Percentiles rank a stretch among this genome's conserved stretches.
Conservation (phyloP, 2,329 filamentous ascomycete species). For the Ophiostoma novo-ulmi region DNA sequence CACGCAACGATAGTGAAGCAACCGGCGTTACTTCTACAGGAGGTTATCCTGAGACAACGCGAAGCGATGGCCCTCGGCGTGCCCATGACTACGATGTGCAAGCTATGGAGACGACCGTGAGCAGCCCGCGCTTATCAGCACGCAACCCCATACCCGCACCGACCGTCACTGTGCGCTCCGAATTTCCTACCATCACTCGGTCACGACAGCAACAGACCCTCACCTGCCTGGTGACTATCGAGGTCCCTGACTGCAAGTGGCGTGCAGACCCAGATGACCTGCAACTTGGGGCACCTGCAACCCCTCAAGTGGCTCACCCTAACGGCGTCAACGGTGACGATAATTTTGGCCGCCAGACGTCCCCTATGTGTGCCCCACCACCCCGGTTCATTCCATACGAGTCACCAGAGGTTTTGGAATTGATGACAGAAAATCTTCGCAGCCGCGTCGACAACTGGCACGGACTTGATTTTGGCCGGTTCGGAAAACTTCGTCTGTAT, state of each 20-base stretch:
- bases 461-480: conserved; percentile 85
- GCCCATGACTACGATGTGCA: conserved; percentile 94
- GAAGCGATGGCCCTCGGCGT: conserved; percentile 60
- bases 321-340: conserved; percentile 46
- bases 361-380: conserved; percentile 51
- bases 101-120: conserved; percentile 83
- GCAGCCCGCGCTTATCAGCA: conserved; percentile 63
- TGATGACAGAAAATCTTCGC: conserved; percentile 79
- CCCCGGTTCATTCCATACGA: conserved; percentile 67
- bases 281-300: conserved; percentile 43
- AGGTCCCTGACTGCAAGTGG: conserved; percentile 92
- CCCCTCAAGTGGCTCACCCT: conserved; percentile 38
- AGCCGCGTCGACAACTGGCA: conserved; percentile 98
- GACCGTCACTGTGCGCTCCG: conserved; percentile 88
- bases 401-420: conserved; percentile 68
- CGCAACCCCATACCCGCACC: conserved; percentile 88
- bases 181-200: conserved; percentile 89
- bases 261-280: conserved; percentile 77
- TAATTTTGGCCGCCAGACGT: conserved; percentile 51
- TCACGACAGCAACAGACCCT: conserved; percentile 92
- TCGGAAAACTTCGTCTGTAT: conserved; percentile 85
- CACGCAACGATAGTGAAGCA: conserved; percentile 71
- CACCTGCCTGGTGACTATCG: conserved; percentile 88
- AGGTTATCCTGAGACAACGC: conserved; percentile 72
- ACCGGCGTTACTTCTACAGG: conserved; percentile 69